These are phyloP conservation scores for Schizophyllum commune DNA, from an alignment of 1,284 basidiomycete species.

Conservation along the genomic window DNA sequence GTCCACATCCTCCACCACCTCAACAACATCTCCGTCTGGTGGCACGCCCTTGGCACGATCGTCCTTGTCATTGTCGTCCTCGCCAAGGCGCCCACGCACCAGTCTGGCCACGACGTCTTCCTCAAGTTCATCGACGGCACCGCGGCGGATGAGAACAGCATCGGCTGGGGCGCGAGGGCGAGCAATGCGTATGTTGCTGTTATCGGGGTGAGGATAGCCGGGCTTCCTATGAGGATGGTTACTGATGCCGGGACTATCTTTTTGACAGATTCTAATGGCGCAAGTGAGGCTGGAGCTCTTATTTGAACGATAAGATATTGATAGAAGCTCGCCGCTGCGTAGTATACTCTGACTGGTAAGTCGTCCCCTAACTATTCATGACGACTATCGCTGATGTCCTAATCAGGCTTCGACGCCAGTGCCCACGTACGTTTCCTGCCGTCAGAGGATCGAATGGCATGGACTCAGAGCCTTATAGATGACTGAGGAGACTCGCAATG, in stretches of 20 bases:
- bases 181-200: conserved; percentile 63
- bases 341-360: conserved; percentile 60
- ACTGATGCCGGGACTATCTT: not conserved
- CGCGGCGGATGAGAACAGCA: conserved; percentile 35
- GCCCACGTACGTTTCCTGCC: conserved; percentile 44
- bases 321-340: not conserved
- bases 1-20: conserved; percentile 56
- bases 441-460: too few relatives aligned
- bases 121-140: conserved; percentile 63
- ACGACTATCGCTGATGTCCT: not conserved
- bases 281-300: conserved; percentile 27
- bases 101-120: conserved; percentile 64
- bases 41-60: conserved; percentile 66
- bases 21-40: conserved; percentile 67
- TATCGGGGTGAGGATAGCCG: conserved; percentile 38
- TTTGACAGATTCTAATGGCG: conserved; percentile 48
- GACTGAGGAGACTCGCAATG: conserved; percentile 74
- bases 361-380: not conserved
- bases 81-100: conserved; percentile 61
- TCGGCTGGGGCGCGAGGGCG: conserved; percentile 61
- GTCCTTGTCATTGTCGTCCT: conserved; percentile 60
- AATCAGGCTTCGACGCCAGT: conserved; percentile 58
- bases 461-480: conserved; percentile 33
- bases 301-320: not conserved
- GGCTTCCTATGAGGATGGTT: not conserved